A percentile compares a stretch with the other conserved stretches of the same genome.
phyloP scores from a whole-genome alignment of 2,329 filamentous ascomycete species.

The Neofusicoccum parvum region DNA sequence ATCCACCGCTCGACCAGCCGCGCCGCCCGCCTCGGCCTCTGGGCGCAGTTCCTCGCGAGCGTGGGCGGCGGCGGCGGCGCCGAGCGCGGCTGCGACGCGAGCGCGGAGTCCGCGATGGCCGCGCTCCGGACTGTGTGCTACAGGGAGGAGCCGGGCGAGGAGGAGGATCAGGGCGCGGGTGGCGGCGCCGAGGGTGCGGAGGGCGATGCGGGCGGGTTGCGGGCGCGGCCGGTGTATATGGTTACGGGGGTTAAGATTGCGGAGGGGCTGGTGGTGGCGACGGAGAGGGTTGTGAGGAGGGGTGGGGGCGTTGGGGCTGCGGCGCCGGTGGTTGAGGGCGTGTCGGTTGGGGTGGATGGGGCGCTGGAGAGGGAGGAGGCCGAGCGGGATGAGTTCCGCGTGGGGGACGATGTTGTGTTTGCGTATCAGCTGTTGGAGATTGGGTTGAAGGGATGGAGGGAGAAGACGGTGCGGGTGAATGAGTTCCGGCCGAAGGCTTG shows the following conservation, averaged over 20 bases:
- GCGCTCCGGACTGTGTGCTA: not conserved
- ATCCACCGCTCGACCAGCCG: not conserved
- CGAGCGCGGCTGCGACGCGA: not conserved
- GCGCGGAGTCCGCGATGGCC: not conserved
- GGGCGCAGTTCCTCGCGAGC: not conserved
- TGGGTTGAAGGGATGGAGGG: not conserved
- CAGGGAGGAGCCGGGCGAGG: not conserved
- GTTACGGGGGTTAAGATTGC: not conserved
- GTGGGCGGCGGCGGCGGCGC: not conserved
- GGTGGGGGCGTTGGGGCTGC: not conserved
- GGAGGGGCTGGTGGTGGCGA: not conserved
- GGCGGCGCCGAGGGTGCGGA: not conserved
- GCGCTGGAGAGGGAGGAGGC: not conserved
- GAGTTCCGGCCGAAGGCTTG: not conserved
- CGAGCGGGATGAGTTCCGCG: not conserved
- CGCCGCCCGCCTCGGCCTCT: not conserved
- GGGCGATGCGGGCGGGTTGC: not conserved
- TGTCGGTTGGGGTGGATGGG: not conserved
- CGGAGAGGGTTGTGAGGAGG: not conserved
- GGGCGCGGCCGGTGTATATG: not conserved
- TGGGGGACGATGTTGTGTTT: not conserved
- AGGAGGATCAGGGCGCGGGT: not conserved
- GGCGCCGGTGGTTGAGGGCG: not conserved
- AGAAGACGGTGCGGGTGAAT: not conserved
- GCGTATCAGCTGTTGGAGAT: not conserved